phyloP scores from a whole-genome alignment of 2,329 filamentous ascomycete species.

The Ceratocystiopsis sp. region DNA sequence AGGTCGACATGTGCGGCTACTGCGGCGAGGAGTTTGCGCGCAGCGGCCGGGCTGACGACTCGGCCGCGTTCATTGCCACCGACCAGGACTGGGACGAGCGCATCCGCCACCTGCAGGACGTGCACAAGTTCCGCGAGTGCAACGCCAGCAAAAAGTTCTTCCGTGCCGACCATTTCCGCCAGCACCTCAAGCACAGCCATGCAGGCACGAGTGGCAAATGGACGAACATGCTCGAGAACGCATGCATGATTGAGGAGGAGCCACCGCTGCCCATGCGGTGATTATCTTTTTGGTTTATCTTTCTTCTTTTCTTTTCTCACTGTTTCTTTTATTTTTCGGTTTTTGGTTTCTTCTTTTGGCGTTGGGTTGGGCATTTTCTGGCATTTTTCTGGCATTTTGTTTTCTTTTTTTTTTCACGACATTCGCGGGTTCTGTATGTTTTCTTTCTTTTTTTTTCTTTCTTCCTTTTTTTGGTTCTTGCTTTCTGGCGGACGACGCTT shows the following conservation, averaged over 20 bases:
- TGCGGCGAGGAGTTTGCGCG: slow-evolving; percentile 77
- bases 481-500: background rate
- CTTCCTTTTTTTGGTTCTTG: background rate
- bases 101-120: slow-evolving; percentile 70
- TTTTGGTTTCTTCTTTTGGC: background rate
- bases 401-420: background rate
- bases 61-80: slow-evolving; percentile 33
- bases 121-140: slow-evolving; percentile 95
- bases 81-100: slow-evolving; percentile 79
- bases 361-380: background rate
- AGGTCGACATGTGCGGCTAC: slow-evolving; percentile 76
- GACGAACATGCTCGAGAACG: slow-evolving; percentile 95
- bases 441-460: background rate
- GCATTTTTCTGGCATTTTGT: background rate
- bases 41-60: slow-evolving; percentile 20
- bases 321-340: background rate
- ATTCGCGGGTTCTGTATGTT: background rate
- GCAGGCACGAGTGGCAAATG: slow-evolving; percentile 93
- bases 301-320: background rate
- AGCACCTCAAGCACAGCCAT: slow-evolving; percentile 96
- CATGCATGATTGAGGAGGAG: slow-evolving; percentile 86
- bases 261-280: slow-evolving; percentile 30
- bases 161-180: slow-evolving; percentile 90
- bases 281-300: background rate
- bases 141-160: slow-evolving; percentile 98